A percentile compares a stretch with the other conserved stretches of the same genome.
Conservation (phyloP, 2,329 filamentous ascomycete genomes). For the Xylariaceae sp. region DNA sequence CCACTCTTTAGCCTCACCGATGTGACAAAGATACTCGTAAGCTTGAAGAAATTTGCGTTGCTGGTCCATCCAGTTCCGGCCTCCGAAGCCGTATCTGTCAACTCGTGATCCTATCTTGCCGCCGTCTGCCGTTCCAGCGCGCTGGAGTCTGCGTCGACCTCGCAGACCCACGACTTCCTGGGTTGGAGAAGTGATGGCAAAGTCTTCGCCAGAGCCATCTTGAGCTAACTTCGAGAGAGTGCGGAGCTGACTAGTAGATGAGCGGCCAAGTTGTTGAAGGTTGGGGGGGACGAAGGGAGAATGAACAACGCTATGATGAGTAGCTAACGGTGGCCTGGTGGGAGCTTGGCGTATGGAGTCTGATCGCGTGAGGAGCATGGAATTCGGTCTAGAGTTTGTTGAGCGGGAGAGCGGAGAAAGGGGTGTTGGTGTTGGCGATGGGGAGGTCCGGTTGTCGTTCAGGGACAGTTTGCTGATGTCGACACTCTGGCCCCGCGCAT, state of each 20-base stretch:
- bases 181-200: constrained; percentile 70
- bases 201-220: constrained; percentile 70
- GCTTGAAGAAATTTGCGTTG: constrained; percentile 94
- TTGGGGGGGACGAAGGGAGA: constrained; percentile 63
- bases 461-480: constrained; percentile 56
- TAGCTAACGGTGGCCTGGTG: constrained; percentile 28
- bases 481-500: constrained; percentile 61
- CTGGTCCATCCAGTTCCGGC: constrained; percentile 97
- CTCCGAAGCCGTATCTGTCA: constrained; percentile 66
- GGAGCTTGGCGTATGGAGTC: constrained; percentile 45
- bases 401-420: constrained; percentile 20
- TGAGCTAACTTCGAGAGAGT: constrained; percentile 81
- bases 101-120: constrained; percentile 38
- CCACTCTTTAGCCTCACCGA: constrained; percentile 98
- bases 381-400: constrained; percentile 47
- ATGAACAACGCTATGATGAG: constrained; percentile 34
- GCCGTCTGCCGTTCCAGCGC: constrained; percentile 53
- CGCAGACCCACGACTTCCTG: constrained; percentile 86
- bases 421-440: constrained; percentile 32
- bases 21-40: constrained; percentile 98
- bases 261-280: constrained; percentile 77
- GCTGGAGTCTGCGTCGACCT: constrained; percentile 77
- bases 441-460: constrained; percentile 39
- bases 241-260: constrained; percentile 83
- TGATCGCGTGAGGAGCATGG: constrained; percentile 56